These are phyloP conservation scores for Colletotrichum brevisporum DNA, from an alignment of 2,329 filamentous ascomycete species.

Conservation along the genomic window DNA sequence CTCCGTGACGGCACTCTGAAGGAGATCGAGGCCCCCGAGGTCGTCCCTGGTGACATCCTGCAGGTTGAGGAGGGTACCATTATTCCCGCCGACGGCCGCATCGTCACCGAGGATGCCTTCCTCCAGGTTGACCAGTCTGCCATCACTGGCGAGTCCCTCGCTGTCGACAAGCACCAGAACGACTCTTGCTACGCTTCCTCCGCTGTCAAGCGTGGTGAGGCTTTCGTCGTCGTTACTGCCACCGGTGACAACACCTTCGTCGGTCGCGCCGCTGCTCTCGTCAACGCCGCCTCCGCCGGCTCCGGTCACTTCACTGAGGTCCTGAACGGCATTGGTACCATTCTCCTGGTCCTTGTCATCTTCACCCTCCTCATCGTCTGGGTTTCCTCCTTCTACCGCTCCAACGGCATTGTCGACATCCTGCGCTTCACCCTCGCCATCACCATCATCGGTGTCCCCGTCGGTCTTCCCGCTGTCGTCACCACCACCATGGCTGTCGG, in stretches of 20 bases:
- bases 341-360: slow-evolving; percentile 85
- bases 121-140: slow-evolving; percentile 93
- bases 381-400: slow-evolving; percentile 90
- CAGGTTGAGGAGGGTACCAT: slow-evolving; percentile 94
- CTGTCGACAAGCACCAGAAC: slow-evolving; percentile 87
- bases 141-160: slow-evolving; percentile 92
- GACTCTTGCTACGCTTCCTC: slow-evolving; percentile 90
- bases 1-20: slow-evolving; percentile 83
- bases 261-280: slow-evolving; percentile 88
- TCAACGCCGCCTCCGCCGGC: slow-evolving; percentile 80
- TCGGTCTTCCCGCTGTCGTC: slow-evolving; percentile 93
- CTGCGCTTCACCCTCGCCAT: slow-evolving; percentile 89
- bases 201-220: slow-evolving; percentile 90
- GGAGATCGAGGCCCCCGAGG: slow-evolving; percentile 85
- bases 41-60: slow-evolving; percentile 91
- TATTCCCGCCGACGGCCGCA: slow-evolving; percentile 88
- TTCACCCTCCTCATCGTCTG: slow-evolving; percentile 86
- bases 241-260: slow-evolving; percentile 94
- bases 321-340: slow-evolving; percentile 86
- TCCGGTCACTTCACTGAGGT: slow-evolving; percentile 93
- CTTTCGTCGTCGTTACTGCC: slow-evolving; percentile 84
- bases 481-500: slow-evolving; percentile 97
- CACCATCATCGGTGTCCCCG: slow-evolving; percentile 91
- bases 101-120: slow-evolving; percentile 87
- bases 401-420: slow-evolving; percentile 83